Percentiles rank a stretch among this genome's conserved stretches.
Evolutionary conservation across 2,329 filamentous ascomycete genomes (phyloP).

Genomic region (Claviceps sp.): DNA sequence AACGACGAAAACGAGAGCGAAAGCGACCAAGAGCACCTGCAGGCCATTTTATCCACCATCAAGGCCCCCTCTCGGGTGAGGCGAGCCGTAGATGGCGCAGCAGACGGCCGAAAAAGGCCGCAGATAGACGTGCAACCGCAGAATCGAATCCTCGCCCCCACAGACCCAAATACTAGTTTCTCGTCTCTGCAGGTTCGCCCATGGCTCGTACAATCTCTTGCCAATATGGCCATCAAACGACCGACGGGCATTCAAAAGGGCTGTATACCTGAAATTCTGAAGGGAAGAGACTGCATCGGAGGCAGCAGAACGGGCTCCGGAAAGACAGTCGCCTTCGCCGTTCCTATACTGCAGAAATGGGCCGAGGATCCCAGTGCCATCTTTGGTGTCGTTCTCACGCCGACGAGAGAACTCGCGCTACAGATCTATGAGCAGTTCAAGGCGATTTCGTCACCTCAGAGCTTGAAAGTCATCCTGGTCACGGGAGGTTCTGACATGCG

Average conservation of each 20-base stretch:
- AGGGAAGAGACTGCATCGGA: constrained; percentile 87
- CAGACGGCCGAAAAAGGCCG: constrained; percentile 9
- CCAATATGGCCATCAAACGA: constrained; percentile 64
- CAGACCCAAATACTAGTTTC: constrained; percentile 51
- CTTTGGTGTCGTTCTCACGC: constrained; percentile 79
- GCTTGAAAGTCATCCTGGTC: constrained; percentile 76
- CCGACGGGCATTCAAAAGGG: constrained; percentile 88
- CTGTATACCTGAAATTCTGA: constrained; percentile 85
- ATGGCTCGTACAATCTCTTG: constrained; percentile 77
- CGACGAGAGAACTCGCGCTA: constrained; percentile 79
- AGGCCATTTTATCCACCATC: constrained; percentile 26
- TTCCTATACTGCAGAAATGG: constrained; percentile 89
- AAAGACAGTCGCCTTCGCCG: constrained; percentile 92
- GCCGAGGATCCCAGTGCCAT: constrained; percentile 84
- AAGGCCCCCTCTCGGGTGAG: constrained; percentile 41
- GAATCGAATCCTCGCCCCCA: constrained; percentile 33
- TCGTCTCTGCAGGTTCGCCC: constrained; percentile 59
- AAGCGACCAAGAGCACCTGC: constrained; percentile 19
- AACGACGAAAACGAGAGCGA: constrained; percentile 22
- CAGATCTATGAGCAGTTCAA: constrained; percentile 96
- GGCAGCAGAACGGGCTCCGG: constrained; percentile 90
- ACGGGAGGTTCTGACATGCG: constrained; percentile 92
- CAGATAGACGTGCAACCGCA: constrained; percentile 11
- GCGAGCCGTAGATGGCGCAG: constrained; percentile 20
- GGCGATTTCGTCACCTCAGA: constrained; percentile 78